A percentile compares a stretch with the other conserved stretches of the same genome.
phyloP scores from a whole-genome alignment of 768 basidiomycete genomes.

The Mycena filopes region DNA sequence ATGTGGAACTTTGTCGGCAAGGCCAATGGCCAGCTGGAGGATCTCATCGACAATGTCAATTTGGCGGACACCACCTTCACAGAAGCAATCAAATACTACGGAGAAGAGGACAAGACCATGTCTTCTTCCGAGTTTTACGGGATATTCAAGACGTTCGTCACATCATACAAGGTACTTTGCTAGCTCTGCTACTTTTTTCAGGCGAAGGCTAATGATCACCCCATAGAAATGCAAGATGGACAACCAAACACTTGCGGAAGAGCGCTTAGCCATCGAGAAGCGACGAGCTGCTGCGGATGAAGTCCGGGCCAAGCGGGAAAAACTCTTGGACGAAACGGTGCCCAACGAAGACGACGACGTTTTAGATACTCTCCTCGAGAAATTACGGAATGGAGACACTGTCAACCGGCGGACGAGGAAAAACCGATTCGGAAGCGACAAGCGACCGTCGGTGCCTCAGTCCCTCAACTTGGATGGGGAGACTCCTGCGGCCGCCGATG shows the following conservation, averaged over 20 bases:
- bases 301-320: conserved; percentile 64
- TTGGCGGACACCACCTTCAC: conserved; percentile 85
- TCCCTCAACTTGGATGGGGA: conserved; percentile 48
- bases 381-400: conserved; percentile 76
- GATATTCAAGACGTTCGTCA: conserved; percentile 96
- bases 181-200: not conserved
- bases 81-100: conserved; percentile 91
- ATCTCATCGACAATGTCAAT: conserved; percentile 88
- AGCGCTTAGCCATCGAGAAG: conserved; percentile 72
- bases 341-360: conserved; percentile 66
- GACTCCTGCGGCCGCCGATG: conserved; percentile 52
- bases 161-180: conserved; percentile 79
- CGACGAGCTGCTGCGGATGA: conserved; percentile 77
- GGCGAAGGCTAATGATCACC: not conserved
- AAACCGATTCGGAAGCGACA: conserved; percentile 53
- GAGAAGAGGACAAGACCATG: conserved; percentile 91
- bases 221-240: conserved; percentile 87
- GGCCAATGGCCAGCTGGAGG: conserved; percentile 80
- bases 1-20: conserved; percentile 92
- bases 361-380: conserved; percentile 77
- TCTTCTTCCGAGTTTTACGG: conserved; percentile 94
- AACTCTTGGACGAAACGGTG: conserved; percentile 51
- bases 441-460: conserved; percentile 45
- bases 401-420: conserved; percentile 67
- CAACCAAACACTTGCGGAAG: conserved; percentile 80